phyloP scores from a whole-genome alignment of 768 basidiomycete species.

The Lactarius trivialis region DNA sequence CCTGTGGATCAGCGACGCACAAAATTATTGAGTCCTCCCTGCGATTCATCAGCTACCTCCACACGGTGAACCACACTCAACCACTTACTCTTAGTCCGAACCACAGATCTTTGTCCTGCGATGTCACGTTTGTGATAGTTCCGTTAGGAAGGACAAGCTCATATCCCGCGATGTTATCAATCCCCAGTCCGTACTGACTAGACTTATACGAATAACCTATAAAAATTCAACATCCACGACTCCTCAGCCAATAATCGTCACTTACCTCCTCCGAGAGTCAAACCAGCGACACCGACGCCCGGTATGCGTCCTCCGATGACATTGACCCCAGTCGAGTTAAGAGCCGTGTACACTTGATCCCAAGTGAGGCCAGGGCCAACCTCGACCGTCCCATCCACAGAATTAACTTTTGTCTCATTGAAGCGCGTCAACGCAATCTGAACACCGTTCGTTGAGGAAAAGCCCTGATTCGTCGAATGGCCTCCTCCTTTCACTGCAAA shows the following conservation, averaged over 20 bases:
- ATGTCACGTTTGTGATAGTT: conserved; percentile 1
- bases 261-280: conserved; percentile 27
- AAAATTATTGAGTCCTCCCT: conserved; percentile 12
- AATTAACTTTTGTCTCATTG: conserved; percentile 7
- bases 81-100: conserved; percentile 5
- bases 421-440: conserved; percentile 27
- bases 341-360: conserved; percentile 26
- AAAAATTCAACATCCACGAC: not conserved
- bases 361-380: conserved; percentile 26
- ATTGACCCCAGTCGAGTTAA: conserved; percentile 22
- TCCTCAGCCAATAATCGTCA: not conserved
- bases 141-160: conserved; percentile 31
- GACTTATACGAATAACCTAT: conserved; percentile 31
- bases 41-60: not conserved
- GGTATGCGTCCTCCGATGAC: conserved; percentile 25
- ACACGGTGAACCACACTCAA: no score
- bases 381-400: conserved; percentile 10
- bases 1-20: not conserved
- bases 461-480: conserved; percentile 24
- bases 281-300: conserved; percentile 26
- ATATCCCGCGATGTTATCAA: conserved; percentile 30
- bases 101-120: not conserved
- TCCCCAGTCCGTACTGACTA: conserved; percentile 30
- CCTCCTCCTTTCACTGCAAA: conserved; percentile 27
- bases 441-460: conserved; percentile 27